Base-by-base conservation (phyloP, 2,329 filamentous ascomycete genomes). In the Cordyceps pruinosa region DNA sequence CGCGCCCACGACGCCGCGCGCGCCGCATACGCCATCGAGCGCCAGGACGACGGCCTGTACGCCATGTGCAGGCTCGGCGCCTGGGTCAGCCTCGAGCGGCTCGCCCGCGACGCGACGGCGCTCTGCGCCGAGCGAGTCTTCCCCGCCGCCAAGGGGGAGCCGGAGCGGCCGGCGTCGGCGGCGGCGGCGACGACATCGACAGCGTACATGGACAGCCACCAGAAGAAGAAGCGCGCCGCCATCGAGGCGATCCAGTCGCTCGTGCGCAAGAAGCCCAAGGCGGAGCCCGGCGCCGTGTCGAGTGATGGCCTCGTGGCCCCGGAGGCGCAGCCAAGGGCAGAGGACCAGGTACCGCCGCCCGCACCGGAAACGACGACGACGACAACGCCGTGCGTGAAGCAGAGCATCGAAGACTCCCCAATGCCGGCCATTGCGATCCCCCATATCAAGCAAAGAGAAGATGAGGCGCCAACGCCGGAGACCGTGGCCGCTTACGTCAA, bases 51-150 rank as follows among this genome's bases (percentile, higher is more conserved):
- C 47, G 79, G 79, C 1, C 73, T 87, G 4, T 92, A 89, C 67
- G 81, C 82, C 12, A 68, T 90, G 26, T 91, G 86, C 69, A 85
- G 81, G 64, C 73, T 94, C 44, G 86, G 83, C 2, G 70, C 74
- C 21, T 89, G 87, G 86, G 77, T 88, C 23, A 80, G 85, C 60
- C 66, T 87, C 52, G 75, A 79, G 35, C 72, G 76, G 7, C 72
- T 91, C 28, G 71, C 72, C 25, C 67, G 69, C 12, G 69, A 75
- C 39, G 81, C 83, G 39, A 81, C 79, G 0, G 68, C 66, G 4
- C 50, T 70, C 28, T 70, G 64, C 45, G 64, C 60, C 25, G 65
- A 72, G 12, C 69, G 71, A 12, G 55, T 73, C 8, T 59, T 60
- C 8, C 61, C 63, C 59, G 48, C 63, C 59, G 49, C 55, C 28